Conservation (phyloP, 441 rosid genomes). For the Gossypium gossypioides region DNA sequence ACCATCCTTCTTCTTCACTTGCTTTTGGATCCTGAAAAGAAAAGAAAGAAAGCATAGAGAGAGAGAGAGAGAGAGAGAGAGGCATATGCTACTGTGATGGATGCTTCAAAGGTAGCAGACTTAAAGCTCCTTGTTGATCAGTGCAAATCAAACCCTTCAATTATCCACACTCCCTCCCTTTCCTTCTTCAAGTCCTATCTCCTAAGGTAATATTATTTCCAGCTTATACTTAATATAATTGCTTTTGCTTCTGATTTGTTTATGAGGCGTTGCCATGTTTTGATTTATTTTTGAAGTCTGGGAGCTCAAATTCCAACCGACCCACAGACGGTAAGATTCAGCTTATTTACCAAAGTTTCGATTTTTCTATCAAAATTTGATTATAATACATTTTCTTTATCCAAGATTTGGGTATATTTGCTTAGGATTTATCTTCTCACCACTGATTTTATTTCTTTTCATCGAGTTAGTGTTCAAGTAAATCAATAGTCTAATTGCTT, state of each 20-base stretch:
- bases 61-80: background rate
- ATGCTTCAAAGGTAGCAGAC: slow-evolving; percentile 31
- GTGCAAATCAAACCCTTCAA: slow-evolving; percentile 40
- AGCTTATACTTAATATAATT: background rate
- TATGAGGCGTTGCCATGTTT: background rate
- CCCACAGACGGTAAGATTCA: slow-evolving; percentile 36
- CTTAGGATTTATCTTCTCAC: background rate
- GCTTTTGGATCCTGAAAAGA: background rate
- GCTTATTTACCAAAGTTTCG: background rate
- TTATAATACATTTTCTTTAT: background rate
- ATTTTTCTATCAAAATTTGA: background rate
- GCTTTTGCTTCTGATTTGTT: background rate
- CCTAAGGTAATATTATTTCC: slow-evolving; percentile 20
- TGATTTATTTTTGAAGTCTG: slow-evolving; percentile 34
- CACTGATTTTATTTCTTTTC: background rate
- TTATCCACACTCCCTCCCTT: slow-evolving; percentile 42
- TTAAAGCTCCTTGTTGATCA: slow-evolving; percentile 28
- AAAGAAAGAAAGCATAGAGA: background rate
- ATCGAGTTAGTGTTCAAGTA: background rate
- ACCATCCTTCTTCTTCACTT: background rate
- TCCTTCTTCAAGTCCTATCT: slow-evolving; percentile 47
- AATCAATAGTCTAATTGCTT: background rate
- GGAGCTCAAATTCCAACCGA: slow-evolving; percentile 58
- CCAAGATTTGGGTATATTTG: background rate
- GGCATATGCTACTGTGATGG: slow-evolving; percentile 18